Evolutionary conservation across 2,329 filamentous ascomycete genomes (phyloP).

Genomic region (Colletotrichum limetticola): DNA sequence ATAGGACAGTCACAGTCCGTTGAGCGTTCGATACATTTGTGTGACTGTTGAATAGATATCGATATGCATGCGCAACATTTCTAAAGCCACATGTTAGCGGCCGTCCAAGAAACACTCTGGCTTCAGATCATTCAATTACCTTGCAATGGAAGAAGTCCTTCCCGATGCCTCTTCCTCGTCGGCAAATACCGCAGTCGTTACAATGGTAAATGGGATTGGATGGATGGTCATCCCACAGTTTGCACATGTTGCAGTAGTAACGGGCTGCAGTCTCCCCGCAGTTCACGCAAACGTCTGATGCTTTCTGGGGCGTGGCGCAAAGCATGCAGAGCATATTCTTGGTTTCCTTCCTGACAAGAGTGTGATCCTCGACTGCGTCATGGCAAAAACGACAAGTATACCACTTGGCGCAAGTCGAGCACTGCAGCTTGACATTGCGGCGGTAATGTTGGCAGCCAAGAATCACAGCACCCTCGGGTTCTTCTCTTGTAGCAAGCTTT

Average conservation of each 20-base stretch:
- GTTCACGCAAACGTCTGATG: conserved; percentile 78
- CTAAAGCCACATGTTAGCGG: conserved; percentile 50
- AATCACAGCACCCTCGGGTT: conserved; percentile 50
- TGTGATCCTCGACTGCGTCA: conserved; percentile 83
- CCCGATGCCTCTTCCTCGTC: conserved; percentile 88
- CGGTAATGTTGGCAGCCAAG: conserved; percentile 94
- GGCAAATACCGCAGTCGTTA: conserved; percentile 93
- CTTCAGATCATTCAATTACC: conserved; percentile 59
- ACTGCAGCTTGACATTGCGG: conserved; percentile 95
- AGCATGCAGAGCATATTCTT: conserved; percentile 98
- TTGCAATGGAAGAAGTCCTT: conserved; percentile 99
- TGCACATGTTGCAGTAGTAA: conserved; percentile 95
- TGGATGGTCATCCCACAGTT: conserved; percentile 94
- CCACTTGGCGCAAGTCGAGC: conserved; percentile 89
- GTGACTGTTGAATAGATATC: conserved; percentile 83
- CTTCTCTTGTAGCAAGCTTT: conserved; percentile 57
- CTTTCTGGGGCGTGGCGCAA: conserved; percentile 86
- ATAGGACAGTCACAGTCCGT: conserved; percentile 98
- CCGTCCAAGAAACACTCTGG: neutral
- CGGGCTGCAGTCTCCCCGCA: conserved; percentile 84
- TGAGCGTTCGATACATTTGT: conserved; percentile 93
- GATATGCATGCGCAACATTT: conserved; percentile 95
- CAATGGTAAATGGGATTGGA: conserved; percentile 97
- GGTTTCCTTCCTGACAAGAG: conserved; percentile 82
- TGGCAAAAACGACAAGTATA: conserved; percentile 97